Conservation (phyloP, 768 basidiomycete genomes). For the Suillus clintonianus region DNA sequence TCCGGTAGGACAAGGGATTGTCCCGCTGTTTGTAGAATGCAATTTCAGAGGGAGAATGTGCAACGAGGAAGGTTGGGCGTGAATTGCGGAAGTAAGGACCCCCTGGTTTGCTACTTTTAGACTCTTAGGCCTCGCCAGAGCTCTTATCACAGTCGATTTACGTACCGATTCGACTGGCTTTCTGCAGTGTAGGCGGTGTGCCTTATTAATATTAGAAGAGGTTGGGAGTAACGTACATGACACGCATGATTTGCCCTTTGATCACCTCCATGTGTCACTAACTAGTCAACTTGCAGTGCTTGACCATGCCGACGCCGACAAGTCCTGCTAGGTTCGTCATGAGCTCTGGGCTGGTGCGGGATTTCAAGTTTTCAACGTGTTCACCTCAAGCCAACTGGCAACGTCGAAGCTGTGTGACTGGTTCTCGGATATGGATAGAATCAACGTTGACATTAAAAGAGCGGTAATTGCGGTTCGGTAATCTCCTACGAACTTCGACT, state of each 20-base stretch:
- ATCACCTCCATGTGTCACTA: neutral
- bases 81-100: neutral
- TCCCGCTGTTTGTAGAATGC: conserved; percentile 74
- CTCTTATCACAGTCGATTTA: too few species aligned
- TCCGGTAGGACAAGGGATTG: conserved; percentile 51
- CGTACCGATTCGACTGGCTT: too few species aligned
- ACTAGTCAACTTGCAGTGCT: neutral
- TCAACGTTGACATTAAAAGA: too few species aligned
- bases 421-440: neutral
- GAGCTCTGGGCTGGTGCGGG: neutral
- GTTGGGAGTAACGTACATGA: neutral
- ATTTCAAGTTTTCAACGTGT: conserved; percentile 1
- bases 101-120: too few species aligned
- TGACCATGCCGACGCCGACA: neutral
- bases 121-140: neutral
- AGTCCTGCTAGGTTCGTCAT: neutral
- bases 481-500: neutral
- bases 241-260: neutral
- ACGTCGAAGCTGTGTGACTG: neutral
- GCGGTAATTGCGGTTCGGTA: neutral
- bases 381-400: neutral
- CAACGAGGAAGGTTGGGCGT: conserved; percentile 45
- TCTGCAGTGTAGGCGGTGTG: neutral
- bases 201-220: neutral
- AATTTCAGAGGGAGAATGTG: conserved; percentile 60